phyloP scores from a whole-genome alignment of 1,139 yeast species.

The Nakaseomyces kungkrabaensis region DNA sequence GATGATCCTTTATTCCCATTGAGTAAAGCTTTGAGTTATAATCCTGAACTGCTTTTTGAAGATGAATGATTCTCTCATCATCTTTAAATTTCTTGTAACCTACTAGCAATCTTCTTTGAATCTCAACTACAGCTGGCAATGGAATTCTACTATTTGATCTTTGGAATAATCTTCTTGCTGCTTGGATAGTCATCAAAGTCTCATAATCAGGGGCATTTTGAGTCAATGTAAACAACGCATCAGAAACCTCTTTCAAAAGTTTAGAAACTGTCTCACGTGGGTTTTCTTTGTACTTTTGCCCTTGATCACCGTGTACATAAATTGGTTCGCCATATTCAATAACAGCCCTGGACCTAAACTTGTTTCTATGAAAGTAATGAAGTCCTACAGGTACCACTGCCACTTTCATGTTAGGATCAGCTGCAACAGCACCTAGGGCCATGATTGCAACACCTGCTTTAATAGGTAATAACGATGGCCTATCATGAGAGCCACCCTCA shows the following conservation, averaged over 20 bases:
- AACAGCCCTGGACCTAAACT: constrained; percentile 68
- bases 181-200: constrained; percentile 64
- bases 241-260: constrained; percentile 44
- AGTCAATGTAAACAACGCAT: constrained; percentile 58
- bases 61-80: constrained; percentile 44
- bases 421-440: constrained; percentile 67
- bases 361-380: constrained; percentile 68
- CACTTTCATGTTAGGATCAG: constrained; percentile 46
- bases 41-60: constrained; percentile 42
- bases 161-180: constrained; percentile 59
- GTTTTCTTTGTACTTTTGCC: constrained; percentile 42
- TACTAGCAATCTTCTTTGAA: constrained; percentile 55
- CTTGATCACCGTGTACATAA: constrained; percentile 41
- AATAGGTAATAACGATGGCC: constrained; percentile 61
- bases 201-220: constrained; percentile 69
- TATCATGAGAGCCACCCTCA: constrained; percentile 66
- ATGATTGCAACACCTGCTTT: constrained; percentile 76
- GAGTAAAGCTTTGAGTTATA: constrained; percentile 47
- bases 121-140: constrained; percentile 56
- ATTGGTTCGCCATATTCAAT: constrained; percentile 68
- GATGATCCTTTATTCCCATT: constrained; percentile 60
- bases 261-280: constrained; percentile 50
- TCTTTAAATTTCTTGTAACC: constrained; percentile 56
- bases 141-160: constrained; percentile 44
- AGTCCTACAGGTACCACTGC: constrained; percentile 66